A percentile compares a stretch with the other conserved stretches of the same genome.
Conservation (phyloP, 352 stramenopile genomes). For the Pythium plurisporium region DNA sequence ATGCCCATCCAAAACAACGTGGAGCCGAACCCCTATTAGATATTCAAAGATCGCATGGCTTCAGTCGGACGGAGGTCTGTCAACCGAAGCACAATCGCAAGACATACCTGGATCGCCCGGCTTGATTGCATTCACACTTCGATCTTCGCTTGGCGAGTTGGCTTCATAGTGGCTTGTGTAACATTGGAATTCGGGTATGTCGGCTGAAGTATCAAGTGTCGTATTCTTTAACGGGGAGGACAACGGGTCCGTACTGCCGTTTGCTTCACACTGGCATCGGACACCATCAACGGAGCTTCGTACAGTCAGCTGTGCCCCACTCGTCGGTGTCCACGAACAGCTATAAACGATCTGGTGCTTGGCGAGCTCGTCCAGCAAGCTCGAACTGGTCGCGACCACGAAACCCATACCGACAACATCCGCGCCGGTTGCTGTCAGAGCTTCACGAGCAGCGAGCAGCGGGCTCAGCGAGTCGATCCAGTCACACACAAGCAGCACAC, state of each 20-base stretch:
- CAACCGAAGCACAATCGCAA: too few species aligned
- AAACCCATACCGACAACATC: constrained; percentile 50
- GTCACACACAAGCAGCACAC: constrained; percentile 33
- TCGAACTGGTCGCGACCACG: constrained; percentile 37
- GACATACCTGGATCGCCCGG: constrained; percentile 27
- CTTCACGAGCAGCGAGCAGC: constrained; percentile 40
- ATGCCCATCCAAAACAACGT: constrained; percentile 67
- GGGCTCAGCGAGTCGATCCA: constrained; percentile 48
- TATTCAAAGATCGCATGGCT: too few species aligned
- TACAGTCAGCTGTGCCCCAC: constrained; percentile 28
- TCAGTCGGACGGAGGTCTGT: too few species aligned
- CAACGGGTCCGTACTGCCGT: not conserved
- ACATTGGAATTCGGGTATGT: constrained; percentile 17
- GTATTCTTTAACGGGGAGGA: not conserved
- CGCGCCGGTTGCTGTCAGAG: constrained; percentile 27
- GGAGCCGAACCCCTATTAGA: constrained; percentile 35
- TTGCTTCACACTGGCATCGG: constrained; percentile 12
- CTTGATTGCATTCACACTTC: constrained; percentile 51
- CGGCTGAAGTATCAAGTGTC: not conserved
- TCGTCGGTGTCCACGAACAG: constrained; percentile 46
- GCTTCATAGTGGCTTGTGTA: constrained; percentile 61
- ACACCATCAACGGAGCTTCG: not conserved
- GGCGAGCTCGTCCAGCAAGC: constrained; percentile 35
- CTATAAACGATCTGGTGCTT: constrained; percentile 32
- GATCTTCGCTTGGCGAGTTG: constrained; percentile 63